Conservation (phyloP, 768 basidiomycete species). For the Udeniomyces megalosporus region DNA sequence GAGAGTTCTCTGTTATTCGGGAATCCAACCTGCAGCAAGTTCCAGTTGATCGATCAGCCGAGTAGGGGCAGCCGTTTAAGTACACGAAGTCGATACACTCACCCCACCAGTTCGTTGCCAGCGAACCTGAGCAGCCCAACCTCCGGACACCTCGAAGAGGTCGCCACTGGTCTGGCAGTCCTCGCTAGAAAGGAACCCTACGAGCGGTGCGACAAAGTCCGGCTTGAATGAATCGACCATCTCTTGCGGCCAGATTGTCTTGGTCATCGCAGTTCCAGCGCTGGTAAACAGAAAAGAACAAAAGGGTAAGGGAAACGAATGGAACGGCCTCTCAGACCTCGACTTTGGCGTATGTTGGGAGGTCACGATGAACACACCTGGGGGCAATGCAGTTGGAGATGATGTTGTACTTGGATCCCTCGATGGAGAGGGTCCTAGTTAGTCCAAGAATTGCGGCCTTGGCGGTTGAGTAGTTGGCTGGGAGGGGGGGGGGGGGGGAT, state of each 20-base stretch:
- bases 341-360: constrained; percentile 16
- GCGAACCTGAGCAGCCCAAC: constrained; percentile 79
- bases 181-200: constrained; percentile 73
- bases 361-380: constrained; percentile 24
- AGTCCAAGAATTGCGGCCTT: constrained; percentile 83
- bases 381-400: constrained; percentile 75
- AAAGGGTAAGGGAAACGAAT: background rate
- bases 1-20: constrained; percentile 55
- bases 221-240: constrained; percentile 40
- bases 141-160: constrained; percentile 74
- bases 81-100: constrained; percentile 34
- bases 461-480: constrained; percentile 62
- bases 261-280: constrained; percentile 83
- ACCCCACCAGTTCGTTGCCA: constrained; percentile 80
- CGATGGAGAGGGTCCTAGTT: constrained; percentile 75
- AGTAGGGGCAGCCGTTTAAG: background rate
- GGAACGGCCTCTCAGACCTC: constrained; percentile 17
- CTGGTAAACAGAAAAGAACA: too few species aligned
- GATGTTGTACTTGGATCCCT: constrained; percentile 83
- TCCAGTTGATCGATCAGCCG: constrained; percentile 5
- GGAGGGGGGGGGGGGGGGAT: too few species aligned
- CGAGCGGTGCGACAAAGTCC: constrained; percentile 79
- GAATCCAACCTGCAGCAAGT: constrained; percentile 39
- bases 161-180: constrained; percentile 57
- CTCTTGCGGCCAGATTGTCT: constrained; percentile 37